A percentile compares a stretch with the other conserved stretches of the same genome.
Evolutionary conservation across 805 yeast genomes (phyloP).

Genomic region (Lipomyces chichibuensis): DNA sequence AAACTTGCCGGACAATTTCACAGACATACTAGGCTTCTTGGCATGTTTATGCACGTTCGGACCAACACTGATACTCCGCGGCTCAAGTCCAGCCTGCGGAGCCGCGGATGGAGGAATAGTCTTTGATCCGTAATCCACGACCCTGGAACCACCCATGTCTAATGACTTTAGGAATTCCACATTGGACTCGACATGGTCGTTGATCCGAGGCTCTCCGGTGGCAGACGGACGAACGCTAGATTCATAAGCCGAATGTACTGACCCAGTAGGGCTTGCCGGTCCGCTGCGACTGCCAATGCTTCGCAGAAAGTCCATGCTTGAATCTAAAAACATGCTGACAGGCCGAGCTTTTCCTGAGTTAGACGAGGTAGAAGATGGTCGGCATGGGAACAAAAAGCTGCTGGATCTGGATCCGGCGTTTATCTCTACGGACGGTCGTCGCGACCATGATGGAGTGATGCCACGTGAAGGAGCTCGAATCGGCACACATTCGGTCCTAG

Average conservation of each 20-base stretch:
- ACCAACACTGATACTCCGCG: slow-evolving; percentile 8
- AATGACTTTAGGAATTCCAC: slow-evolving; percentile 30
- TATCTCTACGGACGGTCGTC: slow-evolving; percentile 27
- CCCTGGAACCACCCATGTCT: slow-evolving; percentile 33
- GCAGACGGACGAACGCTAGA: slow-evolving; percentile 12
- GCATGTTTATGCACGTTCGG: slow-evolving; percentile 17
- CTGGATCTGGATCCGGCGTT: slow-evolving; percentile 15
- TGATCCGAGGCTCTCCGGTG: slow-evolving; percentile 31
- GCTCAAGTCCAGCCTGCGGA: background rate
- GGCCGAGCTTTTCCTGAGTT: slow-evolving; percentile 14
- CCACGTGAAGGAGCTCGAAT: slow-evolving; percentile 28
- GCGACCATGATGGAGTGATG: slow-evolving; percentile 25
- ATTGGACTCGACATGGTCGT: slow-evolving; percentile 34
- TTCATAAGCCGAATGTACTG: slow-evolving; percentile 17
- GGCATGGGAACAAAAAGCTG: slow-evolving; percentile 10
- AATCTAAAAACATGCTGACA: slow-evolving; percentile 33
- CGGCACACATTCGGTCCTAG: slow-evolving; percentile 12
- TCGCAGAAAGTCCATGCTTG: slow-evolving; percentile 33
- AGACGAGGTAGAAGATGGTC: slow-evolving; percentile 10
- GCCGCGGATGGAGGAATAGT: background rate
- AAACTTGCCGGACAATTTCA: slow-evolving; percentile 27
- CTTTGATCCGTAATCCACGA: slow-evolving; percentile 13
- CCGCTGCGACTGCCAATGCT: slow-evolving; percentile 22
- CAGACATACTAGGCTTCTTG: slow-evolving; percentile 28
- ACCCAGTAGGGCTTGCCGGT: slow-evolving; percentile 27